A percentile compares a stretch with the other conserved stretches of the same genome.
Evolutionary conservation across 352 stramenopile genomes (phyloP).

Genomic region (Peronosclerospora sorghi): DNA sequence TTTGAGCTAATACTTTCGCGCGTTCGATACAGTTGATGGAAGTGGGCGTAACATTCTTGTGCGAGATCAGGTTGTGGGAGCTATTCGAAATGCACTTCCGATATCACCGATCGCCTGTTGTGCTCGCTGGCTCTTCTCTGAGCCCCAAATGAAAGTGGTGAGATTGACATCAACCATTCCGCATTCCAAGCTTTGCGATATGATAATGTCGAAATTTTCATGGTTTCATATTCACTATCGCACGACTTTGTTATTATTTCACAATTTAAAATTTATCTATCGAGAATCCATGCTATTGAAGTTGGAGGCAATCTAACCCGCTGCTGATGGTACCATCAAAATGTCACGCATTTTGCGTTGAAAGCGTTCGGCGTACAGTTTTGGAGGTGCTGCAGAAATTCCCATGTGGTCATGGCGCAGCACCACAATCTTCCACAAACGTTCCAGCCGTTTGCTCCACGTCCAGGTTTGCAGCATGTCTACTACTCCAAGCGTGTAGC

Average conservation of each 20-base stretch:
- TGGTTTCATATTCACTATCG: no score
- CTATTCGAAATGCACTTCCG: slow-evolving; percentile 53
- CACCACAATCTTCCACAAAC: slow-evolving; percentile 76
- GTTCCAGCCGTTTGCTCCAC: slow-evolving; percentile 67
- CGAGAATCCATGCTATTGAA: slow-evolving; percentile 2
- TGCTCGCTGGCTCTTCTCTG: no score
- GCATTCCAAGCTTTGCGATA: no score
- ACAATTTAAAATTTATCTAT: slow-evolving; percentile 12
- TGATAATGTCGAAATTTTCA: no score
- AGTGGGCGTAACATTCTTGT: slow-evolving; percentile 42
- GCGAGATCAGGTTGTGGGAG: slow-evolving; percentile 41
- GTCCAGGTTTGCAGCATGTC: slow-evolving; percentile 88
- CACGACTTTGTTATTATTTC: no score
- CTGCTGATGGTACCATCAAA: slow-evolving; percentile 60
- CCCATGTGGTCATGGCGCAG: slow-evolving; percentile 54
- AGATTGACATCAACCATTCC: no score
- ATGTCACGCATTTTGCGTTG: slow-evolving; percentile 77
- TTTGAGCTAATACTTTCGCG: slow-evolving; percentile 62
- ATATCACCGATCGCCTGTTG: slow-evolving; percentile 49
- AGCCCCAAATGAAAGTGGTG: no score
- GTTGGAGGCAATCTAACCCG: slow-evolving; percentile 37
- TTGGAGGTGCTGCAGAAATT: slow-evolving; percentile 69
- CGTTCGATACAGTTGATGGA: slow-evolving; percentile 61
- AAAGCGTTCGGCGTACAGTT: slow-evolving; percentile 69
- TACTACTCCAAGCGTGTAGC: slow-evolving; percentile 84